Conservation (phyloP, 2,329 filamentous ascomycete species). For the Claviceps sp. region DNA sequence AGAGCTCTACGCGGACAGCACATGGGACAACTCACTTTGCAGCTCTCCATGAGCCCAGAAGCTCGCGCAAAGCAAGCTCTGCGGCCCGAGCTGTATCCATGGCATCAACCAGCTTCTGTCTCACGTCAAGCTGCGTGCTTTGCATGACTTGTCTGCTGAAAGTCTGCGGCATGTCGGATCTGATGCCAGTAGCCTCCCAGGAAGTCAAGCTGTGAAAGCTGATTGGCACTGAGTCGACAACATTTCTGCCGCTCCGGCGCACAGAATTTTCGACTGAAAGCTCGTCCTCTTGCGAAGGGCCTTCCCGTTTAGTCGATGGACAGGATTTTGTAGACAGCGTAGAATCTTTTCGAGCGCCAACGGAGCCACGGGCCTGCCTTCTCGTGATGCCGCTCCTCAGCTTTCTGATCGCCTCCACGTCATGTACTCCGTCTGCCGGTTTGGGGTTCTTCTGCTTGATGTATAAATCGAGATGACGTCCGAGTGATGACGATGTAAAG, state of each 20-base stretch:
- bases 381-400: conserved; percentile 76
- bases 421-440: conserved; percentile 70
- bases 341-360: conserved; percentile 44
- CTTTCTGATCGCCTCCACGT: conserved; percentile 79
- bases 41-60: conserved; percentile 68
- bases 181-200: conserved; percentile 68
- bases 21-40: conserved; percentile 53
- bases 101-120: conserved; percentile 52
- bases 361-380: conserved; percentile 60
- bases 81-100: conserved; percentile 70
- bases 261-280: conserved; percentile 24
- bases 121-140: conserved; percentile 50
- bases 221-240: conserved; percentile 35
- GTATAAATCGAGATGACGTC: conserved; percentile 86
- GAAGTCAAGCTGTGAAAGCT: conserved; percentile 43
- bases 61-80: conserved; percentile 71
- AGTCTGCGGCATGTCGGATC: conserved; percentile 22
- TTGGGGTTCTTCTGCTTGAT: conserved; percentile 91
- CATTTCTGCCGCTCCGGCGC: conserved; percentile 28
- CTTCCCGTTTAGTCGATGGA: conserved; percentile 25
- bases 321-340: conserved; percentile 41
- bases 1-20: neutral
- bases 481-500: conserved; percentile 88
- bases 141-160: conserved; percentile 38
- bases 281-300: conserved; percentile 25